Evolutionary conservation across 2,329 filamentous ascomycete species (phyloP).

Genomic region (Samsoniella hepiali): DNA sequence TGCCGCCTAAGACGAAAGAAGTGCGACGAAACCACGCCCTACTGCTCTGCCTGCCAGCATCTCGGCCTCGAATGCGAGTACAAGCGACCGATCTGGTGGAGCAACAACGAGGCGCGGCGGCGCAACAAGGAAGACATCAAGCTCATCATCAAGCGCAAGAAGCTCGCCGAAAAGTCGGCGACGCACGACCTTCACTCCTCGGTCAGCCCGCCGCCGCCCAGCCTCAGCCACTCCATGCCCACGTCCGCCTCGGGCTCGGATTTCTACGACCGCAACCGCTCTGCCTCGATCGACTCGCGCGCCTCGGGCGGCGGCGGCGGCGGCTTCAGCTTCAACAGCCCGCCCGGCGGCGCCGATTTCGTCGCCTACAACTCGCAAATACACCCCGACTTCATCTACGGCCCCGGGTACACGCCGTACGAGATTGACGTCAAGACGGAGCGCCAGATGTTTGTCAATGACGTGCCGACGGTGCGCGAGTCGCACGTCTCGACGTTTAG

Average conservation of each 20-base stretch:
- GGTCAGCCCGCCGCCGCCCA: slow-evolving; percentile 66
- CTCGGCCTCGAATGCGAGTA: slow-evolving; percentile 91
- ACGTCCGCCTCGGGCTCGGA: slow-evolving; percentile 80
- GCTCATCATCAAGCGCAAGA: slow-evolving; percentile 94
- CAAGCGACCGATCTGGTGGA: slow-evolving; percentile 96
- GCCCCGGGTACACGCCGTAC: slow-evolving; percentile 68
- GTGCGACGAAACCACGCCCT: slow-evolving; percentile 62
- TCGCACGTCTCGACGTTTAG: slow-evolving; percentile 90
- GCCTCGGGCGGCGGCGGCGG: slow-evolving; percentile 52
- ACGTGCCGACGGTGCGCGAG: slow-evolving; percentile 79
- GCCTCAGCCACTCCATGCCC: slow-evolving; percentile 73
- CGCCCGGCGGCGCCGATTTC: slow-evolving; percentile 51
- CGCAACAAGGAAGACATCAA: slow-evolving; percentile 95
- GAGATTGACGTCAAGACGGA: slow-evolving; percentile 97
- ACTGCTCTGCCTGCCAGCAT: slow-evolving; percentile 64
- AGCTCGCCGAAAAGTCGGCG: slow-evolving; percentile 81
- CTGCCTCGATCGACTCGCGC: slow-evolving; percentile 76
- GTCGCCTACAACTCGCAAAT: slow-evolving; percentile 62
- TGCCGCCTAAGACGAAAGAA: slow-evolving; percentile 66
- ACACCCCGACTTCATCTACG: slow-evolving; percentile 58
- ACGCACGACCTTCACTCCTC: slow-evolving; percentile 50
- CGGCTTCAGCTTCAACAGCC: slow-evolving; percentile 70
- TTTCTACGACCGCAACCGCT: slow-evolving; percentile 67
- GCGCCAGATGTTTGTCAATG: slow-evolving; percentile 88
- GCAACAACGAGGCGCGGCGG: slow-evolving; percentile 80